Evolutionary conservation across 805 yeast genomes (phyloP).

Genomic region (Spathaspora gorwiae): DNA sequence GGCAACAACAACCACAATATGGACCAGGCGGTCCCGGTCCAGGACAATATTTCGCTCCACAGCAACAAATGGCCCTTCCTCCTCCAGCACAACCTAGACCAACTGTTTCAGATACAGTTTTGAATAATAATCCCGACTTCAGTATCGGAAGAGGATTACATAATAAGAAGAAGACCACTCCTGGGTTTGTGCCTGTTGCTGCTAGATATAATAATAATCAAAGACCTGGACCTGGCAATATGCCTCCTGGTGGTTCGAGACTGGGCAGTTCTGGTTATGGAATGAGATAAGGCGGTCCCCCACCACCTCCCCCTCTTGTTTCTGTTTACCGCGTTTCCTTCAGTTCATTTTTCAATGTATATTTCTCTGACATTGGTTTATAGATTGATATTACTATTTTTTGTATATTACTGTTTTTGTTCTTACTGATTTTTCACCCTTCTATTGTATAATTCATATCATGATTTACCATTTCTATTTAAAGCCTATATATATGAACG

Average conservation of each 20-base stretch:
- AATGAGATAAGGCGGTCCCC: not conserved
- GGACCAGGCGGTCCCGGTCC: constrained; percentile 10
- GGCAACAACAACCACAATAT: constrained; percentile 12
- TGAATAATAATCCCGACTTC: constrained; percentile 39
- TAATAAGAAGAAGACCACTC: constrained; percentile 21
- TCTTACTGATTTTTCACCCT: too few relatives aligned
- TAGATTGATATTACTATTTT: too few relatives aligned
- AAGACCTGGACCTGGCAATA: constrained; percentile 1
- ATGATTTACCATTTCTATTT: too few relatives aligned
- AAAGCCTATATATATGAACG: too few relatives aligned
- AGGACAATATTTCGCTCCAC: not conserved
- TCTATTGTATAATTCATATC: too few relatives aligned
- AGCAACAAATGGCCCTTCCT: constrained; percentile 1
- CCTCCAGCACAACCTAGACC: constrained; percentile 14
- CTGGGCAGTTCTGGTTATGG: not conserved
- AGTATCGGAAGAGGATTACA: constrained; percentile 18
- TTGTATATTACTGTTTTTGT: too few relatives aligned
- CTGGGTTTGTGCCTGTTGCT: constrained; percentile 19
- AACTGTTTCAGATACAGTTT: constrained; percentile 35
- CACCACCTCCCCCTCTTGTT: too few relatives aligned
- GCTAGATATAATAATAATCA: constrained; percentile 8
- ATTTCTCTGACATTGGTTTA: too few relatives aligned
- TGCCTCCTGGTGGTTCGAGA: constrained; percentile 1
- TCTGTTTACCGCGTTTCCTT: too few relatives aligned
- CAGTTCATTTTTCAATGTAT: too few relatives aligned